These are phyloP conservation scores for Pisolithus orientalis DNA, from an alignment of 768 basidiomycete genomes.

Conservation along the genomic window DNA sequence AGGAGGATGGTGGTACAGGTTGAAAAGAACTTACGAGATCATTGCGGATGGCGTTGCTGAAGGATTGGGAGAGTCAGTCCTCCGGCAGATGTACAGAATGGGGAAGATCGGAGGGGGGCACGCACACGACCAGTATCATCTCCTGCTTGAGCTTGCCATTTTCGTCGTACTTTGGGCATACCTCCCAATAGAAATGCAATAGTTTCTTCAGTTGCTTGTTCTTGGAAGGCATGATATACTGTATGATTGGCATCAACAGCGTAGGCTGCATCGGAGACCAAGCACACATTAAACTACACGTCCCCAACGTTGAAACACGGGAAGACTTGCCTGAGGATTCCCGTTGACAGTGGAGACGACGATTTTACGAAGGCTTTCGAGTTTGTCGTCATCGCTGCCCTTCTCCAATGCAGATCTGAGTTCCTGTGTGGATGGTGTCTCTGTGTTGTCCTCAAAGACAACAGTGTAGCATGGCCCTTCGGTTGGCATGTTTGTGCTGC, in stretches of 20 bases:
- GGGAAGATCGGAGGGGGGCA: slow-evolving; percentile 13
- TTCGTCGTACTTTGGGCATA: slow-evolving; percentile 97
- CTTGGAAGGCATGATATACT: slow-evolving; percentile 92
- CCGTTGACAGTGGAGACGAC: slow-evolving; percentile 93
- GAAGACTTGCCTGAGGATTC: slow-evolving; percentile 68
- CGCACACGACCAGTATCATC: slow-evolving; percentile 98
- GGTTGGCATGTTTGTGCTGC: slow-evolving; percentile 23
- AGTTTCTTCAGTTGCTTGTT: slow-evolving; percentile 98
- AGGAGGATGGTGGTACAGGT: not conserved
- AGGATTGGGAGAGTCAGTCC: slow-evolving; percentile 7
- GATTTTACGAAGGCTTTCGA: slow-evolving; percentile 93
- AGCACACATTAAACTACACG: not conserved
- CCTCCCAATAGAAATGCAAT: slow-evolving; percentile 94
- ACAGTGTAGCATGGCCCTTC: slow-evolving; percentile 75
- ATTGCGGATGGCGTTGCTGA: slow-evolving; percentile 93
- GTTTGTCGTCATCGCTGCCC: slow-evolving; percentile 93
- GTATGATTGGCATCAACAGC: slow-evolving; percentile 96
- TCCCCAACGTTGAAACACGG: not conserved
- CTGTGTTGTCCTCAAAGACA: slow-evolving; percentile 65
- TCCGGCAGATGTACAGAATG: not conserved
- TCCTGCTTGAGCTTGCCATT: slow-evolving; percentile 97
- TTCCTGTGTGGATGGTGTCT: slow-evolving; percentile 76
- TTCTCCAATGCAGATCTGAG: slow-evolving; percentile 83
- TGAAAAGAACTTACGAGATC: slow-evolving; percentile 64
- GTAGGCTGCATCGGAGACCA: slow-evolving; percentile 49